These are phyloP conservation scores for Pythium biforme DNA, from an alignment of 352 stramenopile genomes.

Conservation along the genomic window DNA sequence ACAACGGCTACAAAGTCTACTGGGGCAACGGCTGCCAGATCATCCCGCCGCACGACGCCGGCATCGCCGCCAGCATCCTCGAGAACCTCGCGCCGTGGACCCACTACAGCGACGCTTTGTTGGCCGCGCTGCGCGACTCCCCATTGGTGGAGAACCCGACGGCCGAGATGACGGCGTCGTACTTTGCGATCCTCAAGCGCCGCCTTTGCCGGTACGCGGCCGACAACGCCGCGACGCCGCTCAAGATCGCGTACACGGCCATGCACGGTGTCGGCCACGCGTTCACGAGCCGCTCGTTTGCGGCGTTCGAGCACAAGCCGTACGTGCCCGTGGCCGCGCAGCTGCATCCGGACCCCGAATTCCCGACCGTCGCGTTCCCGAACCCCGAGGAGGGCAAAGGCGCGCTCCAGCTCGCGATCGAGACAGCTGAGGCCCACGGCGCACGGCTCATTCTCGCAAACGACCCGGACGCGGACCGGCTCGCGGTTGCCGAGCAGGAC, in stretches of 20 bases:
- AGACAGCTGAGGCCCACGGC: conserved; percentile 72
- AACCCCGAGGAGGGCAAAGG: conserved; percentile 98
- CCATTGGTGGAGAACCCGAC: conserved; percentile 68
- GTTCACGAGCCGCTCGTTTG: conserved; percentile 91
- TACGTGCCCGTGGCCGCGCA: conserved; percentile 90
- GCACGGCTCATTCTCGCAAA: conserved; percentile 95
- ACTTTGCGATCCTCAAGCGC: conserved; percentile 60
- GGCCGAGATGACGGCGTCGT: conserved; percentile 61
- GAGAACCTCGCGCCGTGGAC: conserved; percentile 90
- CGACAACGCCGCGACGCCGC: conserved; percentile 50
- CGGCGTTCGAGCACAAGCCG: conserved; percentile 81
- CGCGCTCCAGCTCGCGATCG: conserved; percentile 93
- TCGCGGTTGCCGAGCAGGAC: conserved; percentile 94
- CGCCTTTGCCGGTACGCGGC: conserved; percentile 64
- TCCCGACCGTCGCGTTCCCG: conserved; percentile 96
- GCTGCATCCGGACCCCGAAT: conserved; percentile 92
- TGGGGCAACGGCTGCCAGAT: conserved; percentile 96
- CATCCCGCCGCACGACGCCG: conserved; percentile 93
- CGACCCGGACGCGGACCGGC: conserved; percentile 97
- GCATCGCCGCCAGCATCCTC: conserved; percentile 91
- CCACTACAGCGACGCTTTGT: conserved; percentile 50
- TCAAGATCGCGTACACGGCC: conserved; percentile 94
- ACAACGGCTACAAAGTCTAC: conserved; percentile 99
- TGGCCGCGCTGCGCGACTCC: conserved; percentile 33
- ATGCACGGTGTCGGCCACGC: conserved; percentile 98